Percentiles rank a stretch among this genome's conserved stretches.
These are phyloP conservation scores for Hypoxylon fragiforme DNA, from an alignment of 495 filamentous ascomycete species.

Conservation along the genomic window DNA sequence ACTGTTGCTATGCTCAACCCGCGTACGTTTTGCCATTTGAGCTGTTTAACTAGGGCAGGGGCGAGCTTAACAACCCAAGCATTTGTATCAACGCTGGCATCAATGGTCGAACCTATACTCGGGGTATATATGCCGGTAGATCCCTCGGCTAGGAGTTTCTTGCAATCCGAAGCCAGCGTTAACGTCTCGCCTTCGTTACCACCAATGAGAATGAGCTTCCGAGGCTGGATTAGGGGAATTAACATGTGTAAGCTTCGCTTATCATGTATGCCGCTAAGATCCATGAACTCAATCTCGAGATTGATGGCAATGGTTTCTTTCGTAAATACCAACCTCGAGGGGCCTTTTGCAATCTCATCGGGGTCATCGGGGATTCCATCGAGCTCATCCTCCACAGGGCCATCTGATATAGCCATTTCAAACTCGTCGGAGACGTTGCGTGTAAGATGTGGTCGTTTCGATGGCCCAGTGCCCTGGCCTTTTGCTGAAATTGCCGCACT, in stretches of 20 bases:
- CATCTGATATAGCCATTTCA: conserved; percentile 46
- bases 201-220: conserved; percentile 87
- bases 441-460: conserved; percentile 45
- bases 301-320: conserved; percentile 65
- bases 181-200: conserved; percentile 77
- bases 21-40: conserved; percentile 94
- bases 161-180: conserved; percentile 76
- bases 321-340: conserved; percentile 70
- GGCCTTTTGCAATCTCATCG: conserved; percentile 64
- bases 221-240: conserved; percentile 89
- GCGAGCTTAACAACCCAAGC: conserved; percentile 93
- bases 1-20: conserved; percentile 87
- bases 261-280: conserved; percentile 91
- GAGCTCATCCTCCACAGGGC: conserved; percentile 51
- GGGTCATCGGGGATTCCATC: conserved; percentile 60
- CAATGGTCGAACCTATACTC: conserved; percentile 64
- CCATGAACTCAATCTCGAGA: conserved; percentile 79
- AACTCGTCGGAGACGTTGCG: conserved; percentile 46
- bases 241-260: conserved; percentile 91
- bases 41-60: conserved; percentile 73
- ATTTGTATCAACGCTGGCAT: conserved; percentile 96
- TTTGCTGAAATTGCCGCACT: conserved; percentile 59
- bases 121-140: conserved; percentile 78
- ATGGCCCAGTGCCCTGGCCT: conserved; percentile 33
- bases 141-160: conserved; percentile 64